phyloP scores from a whole-genome alignment of 2,329 filamentous ascomycete genomes.

The Colletotrichum truncatum region DNA sequence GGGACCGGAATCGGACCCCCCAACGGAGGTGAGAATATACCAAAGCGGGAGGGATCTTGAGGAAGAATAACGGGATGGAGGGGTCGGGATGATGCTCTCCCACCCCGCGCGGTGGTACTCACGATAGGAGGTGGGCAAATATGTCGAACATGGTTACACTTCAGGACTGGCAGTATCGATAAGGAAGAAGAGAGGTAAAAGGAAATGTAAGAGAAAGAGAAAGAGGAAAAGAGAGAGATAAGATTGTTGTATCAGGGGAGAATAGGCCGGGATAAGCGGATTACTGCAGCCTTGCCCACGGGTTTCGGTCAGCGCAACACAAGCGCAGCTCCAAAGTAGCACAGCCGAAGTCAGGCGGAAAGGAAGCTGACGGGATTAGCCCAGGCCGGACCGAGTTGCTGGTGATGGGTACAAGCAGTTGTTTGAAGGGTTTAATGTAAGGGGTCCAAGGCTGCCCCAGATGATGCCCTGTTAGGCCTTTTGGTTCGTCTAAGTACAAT shows the following conservation, averaged over 20 bases:
- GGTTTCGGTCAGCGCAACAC: constrained; percentile 18
- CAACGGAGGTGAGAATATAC: background rate
- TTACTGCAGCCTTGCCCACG: constrained; percentile 16
- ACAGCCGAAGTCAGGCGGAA: constrained; percentile 21
- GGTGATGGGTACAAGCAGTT: background rate
- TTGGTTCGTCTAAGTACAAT: too few relatives aligned
- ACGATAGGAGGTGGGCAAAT: constrained; percentile 82
- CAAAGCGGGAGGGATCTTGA: background rate
- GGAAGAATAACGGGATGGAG: background rate
- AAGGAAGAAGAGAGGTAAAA: background rate
- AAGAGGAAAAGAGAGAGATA: constrained; percentile 1
- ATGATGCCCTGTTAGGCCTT: background rate
- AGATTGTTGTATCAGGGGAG: constrained; percentile 3
- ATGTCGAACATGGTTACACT: constrained; percentile 75
- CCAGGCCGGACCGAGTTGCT: constrained; percentile 9
- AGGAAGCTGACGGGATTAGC: background rate
- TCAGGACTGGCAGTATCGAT: background rate
- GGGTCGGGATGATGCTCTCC: background rate
- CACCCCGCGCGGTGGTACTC: constrained; percentile 50
- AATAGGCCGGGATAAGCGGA: background rate
- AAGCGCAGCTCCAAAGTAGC: constrained; percentile 4
- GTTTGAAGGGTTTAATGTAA: background rate
- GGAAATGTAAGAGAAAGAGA: constrained; percentile 8
- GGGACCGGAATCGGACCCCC: background rate
- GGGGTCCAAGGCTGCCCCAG: background rate